Evolutionary conservation across 129 eudicot genomes (phyloP), one percentile per base, ranked within the genome.

Genomic region (Flaveria brownii): DNA sequence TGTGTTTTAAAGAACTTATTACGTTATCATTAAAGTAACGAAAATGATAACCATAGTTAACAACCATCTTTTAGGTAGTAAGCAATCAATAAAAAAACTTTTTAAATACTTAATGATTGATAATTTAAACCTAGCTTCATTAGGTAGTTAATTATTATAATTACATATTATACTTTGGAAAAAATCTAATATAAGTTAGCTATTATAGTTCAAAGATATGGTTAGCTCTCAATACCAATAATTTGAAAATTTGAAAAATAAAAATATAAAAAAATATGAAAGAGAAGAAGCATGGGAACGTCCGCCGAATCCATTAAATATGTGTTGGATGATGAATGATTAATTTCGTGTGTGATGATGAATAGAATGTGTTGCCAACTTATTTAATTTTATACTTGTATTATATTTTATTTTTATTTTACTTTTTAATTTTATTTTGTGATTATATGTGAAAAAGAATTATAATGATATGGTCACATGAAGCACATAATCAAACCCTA

Each of bases 381-480:
- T 45, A 26, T 20, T 68, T 16, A 36, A 22, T 67, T 49, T 6
- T 52, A 12, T 25, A n/a, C 1, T 30, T 39, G 2, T 72, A 33
- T 75, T 9, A 36, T 43, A 49, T 18, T 68, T 68, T 10, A 20
- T 14, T 67, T 50, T 6, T 33, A 18, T 25, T 62, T 5, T n/a
- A 9, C 28, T 15, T 2, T 62, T 49, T 33, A 68, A 16, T 42
- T 55, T n/a, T 23, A 42, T 46, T 43, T 43, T 77, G 26, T 77
- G 39, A 56, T 42, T 77, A 13, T 33, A 41, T 70, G 70, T 14
- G 15, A 46, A 25, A 11, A 76, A 25, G 33, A 42, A 70, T n/a
- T 72, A 25, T 72, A 79, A 79, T 79, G 78, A 79, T 73, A 79
- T 41, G 47, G 78, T 79, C 83, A 79, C 83, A 79, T 79, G 83